A percentile compares a stretch with the other conserved stretches of the same genome.
Evolutionary conservation across 768 basidiomycete genomes (phyloP).

Genomic region (Hemileccinum rubropunctum): DNA sequence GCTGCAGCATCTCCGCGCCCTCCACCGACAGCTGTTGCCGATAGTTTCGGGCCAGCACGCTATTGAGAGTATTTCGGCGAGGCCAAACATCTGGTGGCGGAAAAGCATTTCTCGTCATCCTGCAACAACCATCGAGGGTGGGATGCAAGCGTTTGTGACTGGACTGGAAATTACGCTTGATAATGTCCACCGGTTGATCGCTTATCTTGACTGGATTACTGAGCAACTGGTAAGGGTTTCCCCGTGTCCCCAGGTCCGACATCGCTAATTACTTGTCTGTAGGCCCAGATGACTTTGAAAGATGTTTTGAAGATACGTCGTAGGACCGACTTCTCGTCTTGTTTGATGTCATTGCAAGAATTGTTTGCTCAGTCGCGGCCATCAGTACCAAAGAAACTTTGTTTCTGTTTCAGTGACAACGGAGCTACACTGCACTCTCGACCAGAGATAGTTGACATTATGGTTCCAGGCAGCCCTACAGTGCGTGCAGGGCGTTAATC

Average conservation of each 20-base stretch:
- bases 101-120: conserved; percentile 1
- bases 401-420: conserved; percentile 5
- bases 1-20: conserved; percentile 11
- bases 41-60: neutral
- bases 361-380: conserved; percentile 19
- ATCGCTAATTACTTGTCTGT: conserved; percentile 3
- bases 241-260: neutral
- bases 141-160: conserved; percentile 10
- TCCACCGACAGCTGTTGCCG: conserved; percentile 14
- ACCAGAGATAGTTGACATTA: conserved; percentile 14
- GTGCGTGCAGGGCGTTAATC: conserved; percentile 15
- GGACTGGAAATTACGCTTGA: conserved; percentile 23
- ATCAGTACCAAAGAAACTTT: conserved; percentile 3
- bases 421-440: neutral
- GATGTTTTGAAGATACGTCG: conserved; percentile 7
- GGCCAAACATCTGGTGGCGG: conserved; percentile 5
- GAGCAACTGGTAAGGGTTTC: conserved; percentile 21
- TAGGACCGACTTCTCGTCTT: conserved; percentile 14
- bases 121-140: conserved; percentile 4
- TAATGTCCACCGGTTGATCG: conserved; percentile 17
- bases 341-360: conserved; percentile 16
- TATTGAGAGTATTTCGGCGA: neutral
- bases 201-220: conserved; percentile 30
- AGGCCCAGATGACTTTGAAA: conserved; percentile 19
- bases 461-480: conserved; percentile 22